phyloP scores from a whole-genome alignment of 169 alveolate genomes.

The Eimeria tenella region DNA sequence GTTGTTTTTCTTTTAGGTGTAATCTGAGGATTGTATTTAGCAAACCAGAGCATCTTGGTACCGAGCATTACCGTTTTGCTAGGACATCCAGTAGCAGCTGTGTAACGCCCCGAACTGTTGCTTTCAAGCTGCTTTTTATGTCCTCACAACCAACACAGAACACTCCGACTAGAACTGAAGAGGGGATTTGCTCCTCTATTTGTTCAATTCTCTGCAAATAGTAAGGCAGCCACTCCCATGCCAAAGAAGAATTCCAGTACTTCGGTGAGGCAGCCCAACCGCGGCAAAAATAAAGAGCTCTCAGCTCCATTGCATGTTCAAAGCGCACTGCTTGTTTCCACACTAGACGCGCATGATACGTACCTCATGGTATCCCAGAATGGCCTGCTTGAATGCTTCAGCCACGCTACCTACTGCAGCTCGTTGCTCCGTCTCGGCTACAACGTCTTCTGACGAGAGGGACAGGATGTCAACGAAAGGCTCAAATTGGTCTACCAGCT shows the following conservation, averaged over 20 bases:
- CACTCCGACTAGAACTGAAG: constrained; percentile 88
- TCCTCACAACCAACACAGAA: constrained; percentile 93
- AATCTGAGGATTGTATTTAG: not conserved
- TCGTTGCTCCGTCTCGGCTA: constrained; percentile 57
- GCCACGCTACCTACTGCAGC: constrained; percentile 58
- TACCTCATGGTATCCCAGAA: constrained; percentile 42
- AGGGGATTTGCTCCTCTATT: constrained; percentile 90
- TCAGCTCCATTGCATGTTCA: no score
- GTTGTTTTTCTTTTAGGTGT: not conserved
- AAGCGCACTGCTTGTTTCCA: no score
- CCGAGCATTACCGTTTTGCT: constrained; percentile 57
- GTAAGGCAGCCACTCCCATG: no score
- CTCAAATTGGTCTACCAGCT: constrained; percentile 33
- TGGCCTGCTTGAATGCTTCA: constrained; percentile 56
- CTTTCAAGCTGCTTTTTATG: constrained; percentile 88
- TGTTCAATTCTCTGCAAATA: constrained; percentile 83
- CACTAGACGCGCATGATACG: not conserved
- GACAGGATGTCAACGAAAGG: constrained; percentile 56
- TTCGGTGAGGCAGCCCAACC: no score
- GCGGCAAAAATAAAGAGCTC: no score
- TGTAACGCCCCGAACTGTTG: constrained; percentile 51
- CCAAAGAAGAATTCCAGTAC: no score
- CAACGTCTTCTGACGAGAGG: constrained; percentile 57
- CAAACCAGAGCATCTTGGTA: not conserved
- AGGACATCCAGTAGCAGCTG: constrained; percentile 73